Percentiles rank a stretch among this genome's conserved stretches.
Evolutionary conservation across 2,329 filamentous ascomycete species (phyloP).

Genomic region (Ophiocordyceps sinensis): DNA sequence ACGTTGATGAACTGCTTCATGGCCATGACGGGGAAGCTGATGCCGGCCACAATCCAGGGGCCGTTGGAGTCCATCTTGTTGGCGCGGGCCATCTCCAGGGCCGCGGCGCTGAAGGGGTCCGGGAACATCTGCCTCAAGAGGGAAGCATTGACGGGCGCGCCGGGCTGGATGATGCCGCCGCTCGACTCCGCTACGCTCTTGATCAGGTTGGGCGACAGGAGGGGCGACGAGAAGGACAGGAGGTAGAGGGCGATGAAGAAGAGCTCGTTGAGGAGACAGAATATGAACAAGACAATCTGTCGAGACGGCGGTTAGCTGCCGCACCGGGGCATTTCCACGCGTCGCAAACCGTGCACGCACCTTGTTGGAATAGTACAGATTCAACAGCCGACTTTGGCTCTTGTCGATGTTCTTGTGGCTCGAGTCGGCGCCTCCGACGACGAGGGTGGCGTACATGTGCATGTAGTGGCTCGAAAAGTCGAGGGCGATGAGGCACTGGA

Average conservation of each 20-base stretch:
- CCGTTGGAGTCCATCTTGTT: slow-evolving; percentile 75
- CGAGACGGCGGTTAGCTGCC: not conserved
- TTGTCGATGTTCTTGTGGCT: slow-evolving; percentile 93
- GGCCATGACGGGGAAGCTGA: slow-evolving; percentile 77
- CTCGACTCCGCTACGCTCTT: slow-evolving; percentile 40
- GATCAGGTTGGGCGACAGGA: slow-evolving; percentile 72
- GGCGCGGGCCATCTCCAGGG: slow-evolving; percentile 79
- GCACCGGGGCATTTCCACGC: too few relatives aligned
- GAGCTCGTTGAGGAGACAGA: slow-evolving; percentile 81
- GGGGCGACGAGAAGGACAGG: slow-evolving; percentile 86
- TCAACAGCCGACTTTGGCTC: slow-evolving; percentile 75
- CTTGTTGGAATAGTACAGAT: slow-evolving; percentile 95
- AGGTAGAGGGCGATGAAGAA: slow-evolving; percentile 99
- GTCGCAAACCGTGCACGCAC: too few relatives aligned
- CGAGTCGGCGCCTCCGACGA: slow-evolving; percentile 65
- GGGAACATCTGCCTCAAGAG: slow-evolving; percentile 64
- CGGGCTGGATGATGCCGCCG: slow-evolving; percentile 43
- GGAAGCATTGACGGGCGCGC: slow-evolving; percentile 55
- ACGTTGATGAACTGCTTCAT: slow-evolving; percentile 91
- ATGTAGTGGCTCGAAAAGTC: slow-evolving; percentile 96
- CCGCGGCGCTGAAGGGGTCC: slow-evolving; percentile 82
- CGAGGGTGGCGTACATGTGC: slow-evolving; percentile 94
- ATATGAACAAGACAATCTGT: slow-evolving; percentile 78
- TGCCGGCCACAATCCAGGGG: slow-evolving; percentile 57
- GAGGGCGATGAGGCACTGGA: slow-evolving; percentile 83